Conservation (phyloP, 1,284 basidiomycete genomes). For the Cerioporus squamosus region DNA sequence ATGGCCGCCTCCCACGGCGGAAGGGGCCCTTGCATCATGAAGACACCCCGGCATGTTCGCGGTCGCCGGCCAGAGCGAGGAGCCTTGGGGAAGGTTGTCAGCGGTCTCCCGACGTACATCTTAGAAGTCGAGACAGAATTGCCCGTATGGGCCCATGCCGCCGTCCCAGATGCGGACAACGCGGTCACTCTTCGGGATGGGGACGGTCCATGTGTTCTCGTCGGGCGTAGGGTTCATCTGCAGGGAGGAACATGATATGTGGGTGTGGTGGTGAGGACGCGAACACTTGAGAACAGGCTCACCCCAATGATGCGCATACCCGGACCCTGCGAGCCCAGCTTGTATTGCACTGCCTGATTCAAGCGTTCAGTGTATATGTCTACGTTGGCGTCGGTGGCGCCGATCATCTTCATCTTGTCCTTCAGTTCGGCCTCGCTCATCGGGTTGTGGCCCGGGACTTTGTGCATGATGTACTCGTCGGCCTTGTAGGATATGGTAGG, state of each 20-base stretch:
- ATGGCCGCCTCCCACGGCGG: too few species aligned
- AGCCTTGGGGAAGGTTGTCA: neutral
- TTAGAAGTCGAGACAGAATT: conserved; percentile 3
- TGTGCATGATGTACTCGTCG: too few species aligned
- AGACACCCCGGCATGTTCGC: neutral
- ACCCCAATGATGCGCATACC: neutral
- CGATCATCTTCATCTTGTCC: too few species aligned
- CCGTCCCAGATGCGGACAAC: conserved; percentile 1
- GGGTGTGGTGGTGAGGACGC: too few species aligned
- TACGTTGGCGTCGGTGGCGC: too few species aligned
- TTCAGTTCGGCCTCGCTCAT: too few species aligned
- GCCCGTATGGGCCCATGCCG: neutral
- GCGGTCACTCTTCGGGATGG: neutral
- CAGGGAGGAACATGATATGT: neutral
- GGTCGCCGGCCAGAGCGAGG: neutral
- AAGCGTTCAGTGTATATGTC: too few species aligned
- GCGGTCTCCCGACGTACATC: neutral
- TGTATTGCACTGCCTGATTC: too few species aligned
- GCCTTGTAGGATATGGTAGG: too few species aligned
- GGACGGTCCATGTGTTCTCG: neutral
- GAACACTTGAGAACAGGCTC: neutral
- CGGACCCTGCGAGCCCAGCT: neutral
- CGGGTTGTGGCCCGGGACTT: too few species aligned
- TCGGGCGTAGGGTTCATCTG: neutral
- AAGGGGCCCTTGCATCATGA: neutral